These are phyloP conservation scores for Trichoderma parareesei DNA, from an alignment of 495 filamentous ascomycete genomes.

Conservation along the genomic window DNA sequence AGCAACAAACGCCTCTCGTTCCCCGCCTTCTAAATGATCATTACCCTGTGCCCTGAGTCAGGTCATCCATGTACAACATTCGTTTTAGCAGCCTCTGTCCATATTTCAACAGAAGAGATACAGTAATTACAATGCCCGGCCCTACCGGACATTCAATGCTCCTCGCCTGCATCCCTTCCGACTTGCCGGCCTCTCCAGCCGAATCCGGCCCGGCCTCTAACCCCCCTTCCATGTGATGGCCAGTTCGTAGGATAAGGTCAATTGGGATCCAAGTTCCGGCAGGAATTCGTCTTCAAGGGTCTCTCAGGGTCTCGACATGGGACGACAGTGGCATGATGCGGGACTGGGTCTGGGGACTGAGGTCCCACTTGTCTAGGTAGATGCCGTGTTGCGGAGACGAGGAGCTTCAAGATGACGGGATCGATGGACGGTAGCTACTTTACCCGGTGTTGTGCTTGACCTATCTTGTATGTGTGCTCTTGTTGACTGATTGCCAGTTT, in stretches of 20 bases:
- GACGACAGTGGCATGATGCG: conserved; percentile 3
- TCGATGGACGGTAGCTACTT: too few species aligned
- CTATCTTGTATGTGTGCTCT: too few species aligned
- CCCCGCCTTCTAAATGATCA: too few species aligned
- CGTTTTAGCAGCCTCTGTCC: too few species aligned
- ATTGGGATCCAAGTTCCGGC: not conserved
- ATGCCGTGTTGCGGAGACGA: not conserved
- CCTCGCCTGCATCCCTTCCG: not conserved
- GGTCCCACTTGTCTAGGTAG: not conserved
- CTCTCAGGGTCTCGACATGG: not conserved
- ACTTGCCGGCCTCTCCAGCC: not conserved
- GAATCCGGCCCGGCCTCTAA: not conserved
- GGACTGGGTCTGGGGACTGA: not conserved
- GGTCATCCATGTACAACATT: too few species aligned
- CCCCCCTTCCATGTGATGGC: not conserved
- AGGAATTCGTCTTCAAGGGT: not conserved
- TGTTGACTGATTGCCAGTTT: too few species aligned
- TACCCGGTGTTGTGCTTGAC: too few species aligned
- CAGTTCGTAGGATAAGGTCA: not conserved
- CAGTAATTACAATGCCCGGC: not conserved
- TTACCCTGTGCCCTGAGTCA: too few species aligned
- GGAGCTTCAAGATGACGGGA: not conserved
- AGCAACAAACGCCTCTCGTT: too few species aligned
- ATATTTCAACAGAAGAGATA: too few species aligned
- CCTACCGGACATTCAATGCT: not conserved